These are phyloP conservation scores for Sclerotinia glacialis DNA, from an alignment of 2,329 filamentous ascomycete genomes.

Conservation along the genomic window DNA sequence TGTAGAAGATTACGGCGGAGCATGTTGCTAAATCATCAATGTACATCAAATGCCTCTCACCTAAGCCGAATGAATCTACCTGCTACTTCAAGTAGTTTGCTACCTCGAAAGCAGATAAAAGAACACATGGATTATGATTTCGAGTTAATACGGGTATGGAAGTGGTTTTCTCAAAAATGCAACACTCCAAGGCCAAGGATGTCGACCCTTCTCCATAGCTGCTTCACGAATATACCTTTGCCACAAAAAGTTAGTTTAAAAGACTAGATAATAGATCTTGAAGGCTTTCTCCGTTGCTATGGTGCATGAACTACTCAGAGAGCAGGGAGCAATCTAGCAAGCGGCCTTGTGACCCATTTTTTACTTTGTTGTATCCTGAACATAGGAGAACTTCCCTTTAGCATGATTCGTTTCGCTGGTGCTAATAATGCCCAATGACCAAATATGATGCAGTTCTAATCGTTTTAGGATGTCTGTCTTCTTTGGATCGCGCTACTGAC, in stretches of 20 bases:
- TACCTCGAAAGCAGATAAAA: background rate
- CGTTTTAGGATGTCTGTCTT: background rate
- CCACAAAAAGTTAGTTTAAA: conserved; percentile 4
- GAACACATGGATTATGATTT: background rate
- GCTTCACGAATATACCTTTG: conserved; percentile 1
- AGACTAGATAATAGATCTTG: conserved; percentile 3
- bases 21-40: background rate
- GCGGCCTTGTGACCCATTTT: conserved; percentile 8
- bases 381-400: background rate
- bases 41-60: background rate
- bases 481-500: background rate
- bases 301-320: conserved; percentile 3
- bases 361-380: background rate
- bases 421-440: conserved; percentile 5
- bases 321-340: conserved; percentile 4
- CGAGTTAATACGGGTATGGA: background rate
- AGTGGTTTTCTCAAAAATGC: background rate
- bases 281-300: background rate
- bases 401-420: background rate
- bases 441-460: conserved; percentile 3
- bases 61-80: background rate
- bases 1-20: background rate
- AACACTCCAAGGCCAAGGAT: conserved; percentile 2
- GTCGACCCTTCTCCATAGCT: background rate
- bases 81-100: conserved; percentile 1